Base-by-base conservation (phyloP, 768 basidiomycete genomes). In the Zangia roseola region DNA sequence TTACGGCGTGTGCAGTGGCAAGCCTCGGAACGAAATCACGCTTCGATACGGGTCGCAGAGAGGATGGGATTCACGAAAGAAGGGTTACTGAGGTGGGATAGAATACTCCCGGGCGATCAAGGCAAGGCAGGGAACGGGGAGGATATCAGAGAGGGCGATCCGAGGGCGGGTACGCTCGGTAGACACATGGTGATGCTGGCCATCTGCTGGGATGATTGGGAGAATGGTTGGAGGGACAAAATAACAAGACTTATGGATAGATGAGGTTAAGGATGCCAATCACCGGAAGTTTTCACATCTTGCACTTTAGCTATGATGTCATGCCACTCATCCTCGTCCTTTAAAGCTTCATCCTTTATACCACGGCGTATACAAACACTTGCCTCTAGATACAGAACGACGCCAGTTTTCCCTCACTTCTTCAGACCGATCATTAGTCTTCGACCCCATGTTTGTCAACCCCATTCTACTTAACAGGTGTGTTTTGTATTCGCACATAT, bases 1-100 rank as follows among this genome's bases (percentile, higher is more conserved):
- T 61, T 88, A 30, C 74, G 85, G 4, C 73, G 86, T 10, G 78
- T 85, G 0, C 78, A 79, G 24, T 89, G 84, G 81, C 74, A 77
- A 51, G 72, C 82, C 5, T 77, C 81, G 42, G 57, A 64, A 13
- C 46, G 58, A 20, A 88, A 88, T 57, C 42, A 37, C 10, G 57
- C 70, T 0, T 83, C 81, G 31, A 64, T 82, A 13, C 55, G 65
- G 5, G 69, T 75, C 0, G 86, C 85, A 0, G 69, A 81, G 57
- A 70, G 79, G 43, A 67, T 88, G 71, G 85, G 84, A 1, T 84
- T 89, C 60, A 66, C 62, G 45, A 50, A 64, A 26, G 87, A 90
- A 59, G 80, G 70, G 0, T 59, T 75, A 8, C 40, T 78, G 54
- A 60, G 77, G 37, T 88, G 84, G 83, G 72, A 82, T 44, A 63